Evolutionary conservation across 1,139 yeast genomes (phyloP).

Genomic region (Pneumocystis oryctolagi): DNA sequence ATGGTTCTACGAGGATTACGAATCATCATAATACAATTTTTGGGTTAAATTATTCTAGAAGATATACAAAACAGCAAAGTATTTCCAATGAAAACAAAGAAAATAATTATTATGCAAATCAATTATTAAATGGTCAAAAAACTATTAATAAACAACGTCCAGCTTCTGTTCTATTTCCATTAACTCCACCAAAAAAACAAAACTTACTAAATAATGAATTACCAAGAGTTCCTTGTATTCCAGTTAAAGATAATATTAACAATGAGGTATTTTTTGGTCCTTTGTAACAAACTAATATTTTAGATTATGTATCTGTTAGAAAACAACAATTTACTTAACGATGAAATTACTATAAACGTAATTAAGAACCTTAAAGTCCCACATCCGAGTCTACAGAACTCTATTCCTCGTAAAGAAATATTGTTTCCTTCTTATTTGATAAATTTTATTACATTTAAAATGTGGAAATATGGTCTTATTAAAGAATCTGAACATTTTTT

Average conservation of each 20-base stretch:
- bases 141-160: conserved; percentile 24
- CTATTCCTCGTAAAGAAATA: conserved; percentile 69
- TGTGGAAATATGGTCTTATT: conserved; percentile 96
- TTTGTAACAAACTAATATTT: conserved; percentile 10
- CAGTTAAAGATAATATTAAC: conserved; percentile 9
- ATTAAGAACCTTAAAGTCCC: conserved; percentile 83
- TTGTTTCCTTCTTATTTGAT: conserved; percentile 92
- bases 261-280: conserved; percentile 16
- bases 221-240: conserved; percentile 15
- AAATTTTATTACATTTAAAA: conserved; percentile 80
- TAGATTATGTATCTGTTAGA: conserved; percentile 39
- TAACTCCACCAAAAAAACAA: conserved; percentile 9
- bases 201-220: conserved; percentile 13
- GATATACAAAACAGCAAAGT: background rate
- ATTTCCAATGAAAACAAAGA: background rate
- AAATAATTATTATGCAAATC: background rate
- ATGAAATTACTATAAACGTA: conserved; percentile 77
- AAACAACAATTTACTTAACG: conserved; percentile 63
- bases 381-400: conserved; percentile 62
- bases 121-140: background rate
- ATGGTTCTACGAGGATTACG: background rate
- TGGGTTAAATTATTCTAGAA: background rate
- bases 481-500: conserved; percentile 82
- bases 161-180: conserved; percentile 21
- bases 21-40: background rate